Conservation (phyloP, 2,329 filamentous ascomycete species). For the Pseudogymnoascus sp. region DNA sequence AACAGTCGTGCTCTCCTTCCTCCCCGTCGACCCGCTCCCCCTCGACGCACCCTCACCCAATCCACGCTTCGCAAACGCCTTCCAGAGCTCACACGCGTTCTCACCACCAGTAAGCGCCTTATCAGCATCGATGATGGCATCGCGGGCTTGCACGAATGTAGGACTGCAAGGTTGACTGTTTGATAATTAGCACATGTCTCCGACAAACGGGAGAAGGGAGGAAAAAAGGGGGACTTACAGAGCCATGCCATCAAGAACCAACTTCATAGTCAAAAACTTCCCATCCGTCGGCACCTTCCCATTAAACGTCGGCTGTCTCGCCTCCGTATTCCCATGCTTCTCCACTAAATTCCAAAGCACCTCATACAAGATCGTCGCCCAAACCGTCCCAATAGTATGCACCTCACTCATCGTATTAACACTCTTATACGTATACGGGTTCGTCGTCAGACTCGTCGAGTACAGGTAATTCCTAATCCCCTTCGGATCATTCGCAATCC, state of each 20-base stretch:
- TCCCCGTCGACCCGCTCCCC: not conserved
- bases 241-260: slow-evolving; percentile 43
- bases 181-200: not conserved
- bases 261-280: slow-evolving; percentile 42
- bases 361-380: slow-evolving; percentile 46
- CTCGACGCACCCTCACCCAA: slow-evolving; percentile 30
- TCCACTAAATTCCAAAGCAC: slow-evolving; percentile 50
- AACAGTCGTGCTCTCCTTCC: not conserved
- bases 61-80: slow-evolving; percentile 47
- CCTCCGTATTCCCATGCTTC: slow-evolving; percentile 43
- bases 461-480: slow-evolving; percentile 45
- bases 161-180: slow-evolving; percentile 45
- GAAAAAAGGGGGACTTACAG: slow-evolving; percentile 26
- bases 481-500: slow-evolving; percentile 34
- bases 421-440: slow-evolving; percentile 41
- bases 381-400: slow-evolving; percentile 43
- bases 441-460: slow-evolving; percentile 40
- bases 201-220: no score
- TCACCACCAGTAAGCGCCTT: slow-evolving; percentile 39
- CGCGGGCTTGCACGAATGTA: slow-evolving; percentile 42
- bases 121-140: slow-evolving; percentile 49
- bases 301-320: slow-evolving; percentile 33
- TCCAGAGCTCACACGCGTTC: slow-evolving; percentile 46
- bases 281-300: slow-evolving; percentile 42
- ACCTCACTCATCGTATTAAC: slow-evolving; percentile 33